phyloP scores from a whole-genome alignment of 768 basidiomycete species.

The Tricholoma sp. region DNA sequence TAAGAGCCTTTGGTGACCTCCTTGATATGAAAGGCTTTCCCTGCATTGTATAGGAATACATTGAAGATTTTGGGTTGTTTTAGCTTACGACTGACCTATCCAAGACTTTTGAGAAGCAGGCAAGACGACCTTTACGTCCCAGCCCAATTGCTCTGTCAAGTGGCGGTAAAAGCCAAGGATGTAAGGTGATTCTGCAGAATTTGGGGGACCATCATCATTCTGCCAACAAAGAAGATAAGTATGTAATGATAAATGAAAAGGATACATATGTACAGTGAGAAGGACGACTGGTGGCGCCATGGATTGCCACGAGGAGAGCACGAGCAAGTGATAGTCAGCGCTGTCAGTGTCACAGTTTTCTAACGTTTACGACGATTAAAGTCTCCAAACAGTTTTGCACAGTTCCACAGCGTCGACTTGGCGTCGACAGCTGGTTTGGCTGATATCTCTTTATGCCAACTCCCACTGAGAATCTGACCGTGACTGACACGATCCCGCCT shows the following conservation, averaged over 20 bases:
- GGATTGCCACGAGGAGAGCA: neutral
- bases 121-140: slow-evolving; percentile 77
- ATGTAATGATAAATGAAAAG: too few species aligned
- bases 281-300: slow-evolving; percentile 28
- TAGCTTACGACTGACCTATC: slow-evolving; percentile 53
- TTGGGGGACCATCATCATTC: slow-evolving; percentile 86
- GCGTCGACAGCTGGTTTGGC: neutral
- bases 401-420: neutral
- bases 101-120: slow-evolving; percentile 83
- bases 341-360: too few species aligned
- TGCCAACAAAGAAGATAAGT: slow-evolving; percentile 16
- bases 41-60: slow-evolving; percentile 28
- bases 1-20: slow-evolving; percentile 66
- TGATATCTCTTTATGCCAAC: slow-evolving; percentile 14
- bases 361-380: too few species aligned
- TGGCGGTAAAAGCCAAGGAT: slow-evolving; percentile 65
- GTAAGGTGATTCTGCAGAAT: slow-evolving; percentile 62
- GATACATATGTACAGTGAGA: slow-evolving; percentile 29
- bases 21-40: slow-evolving; percentile 77
- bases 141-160: slow-evolving; percentile 58
- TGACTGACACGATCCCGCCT: neutral
- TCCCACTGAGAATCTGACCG: neutral
- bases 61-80: neutral
- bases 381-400: too few species aligned
- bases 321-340: too few species aligned